phyloP scores from a whole-genome alignment of 1,284 basidiomycete genomes.

The Meira nashicola region DNA sequence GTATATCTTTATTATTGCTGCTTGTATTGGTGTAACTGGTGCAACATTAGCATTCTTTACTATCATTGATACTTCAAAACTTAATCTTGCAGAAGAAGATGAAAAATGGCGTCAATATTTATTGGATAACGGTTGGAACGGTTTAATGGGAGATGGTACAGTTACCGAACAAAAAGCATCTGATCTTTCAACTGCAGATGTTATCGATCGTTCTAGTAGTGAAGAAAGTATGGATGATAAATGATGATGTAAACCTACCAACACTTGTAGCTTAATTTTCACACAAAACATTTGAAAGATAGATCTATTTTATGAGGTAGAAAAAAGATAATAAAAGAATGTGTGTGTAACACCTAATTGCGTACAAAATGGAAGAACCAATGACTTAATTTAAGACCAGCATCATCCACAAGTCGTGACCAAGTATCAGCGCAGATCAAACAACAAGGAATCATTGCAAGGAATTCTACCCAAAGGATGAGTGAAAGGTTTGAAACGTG shows the following conservation, averaged over 20 bases:
- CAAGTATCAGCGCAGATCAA: conserved; percentile 20
- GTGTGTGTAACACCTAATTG: too few relatives aligned
- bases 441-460: conserved; percentile 17
- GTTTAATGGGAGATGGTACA: conserved; percentile 58
- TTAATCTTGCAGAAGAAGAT: conserved; percentile 68
- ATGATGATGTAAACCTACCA: too few relatives aligned
- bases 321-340: too few relatives aligned
- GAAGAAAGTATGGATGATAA: not conserved
- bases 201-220: not conserved
- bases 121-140: conserved; percentile 64
- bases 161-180: conserved; percentile 4
- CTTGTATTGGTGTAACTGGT: conserved; percentile 47
- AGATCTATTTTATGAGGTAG: too few relatives aligned
- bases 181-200: not conserved
- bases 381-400: conserved; percentile 14
- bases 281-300: too few relatives aligned
- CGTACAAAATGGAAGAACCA: conserved; percentile 23
- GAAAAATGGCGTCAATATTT: conserved; percentile 63
- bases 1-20: conserved; percentile 31
- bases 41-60: conserved; percentile 52
- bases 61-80: conserved; percentile 64
- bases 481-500: conserved; percentile 15
- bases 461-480: not conserved
- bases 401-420: conserved; percentile 23
- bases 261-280: too few relatives aligned